Base-by-base conservation (phyloP, 306 rosid species). In the Begonia fuchsioides region DNA sequence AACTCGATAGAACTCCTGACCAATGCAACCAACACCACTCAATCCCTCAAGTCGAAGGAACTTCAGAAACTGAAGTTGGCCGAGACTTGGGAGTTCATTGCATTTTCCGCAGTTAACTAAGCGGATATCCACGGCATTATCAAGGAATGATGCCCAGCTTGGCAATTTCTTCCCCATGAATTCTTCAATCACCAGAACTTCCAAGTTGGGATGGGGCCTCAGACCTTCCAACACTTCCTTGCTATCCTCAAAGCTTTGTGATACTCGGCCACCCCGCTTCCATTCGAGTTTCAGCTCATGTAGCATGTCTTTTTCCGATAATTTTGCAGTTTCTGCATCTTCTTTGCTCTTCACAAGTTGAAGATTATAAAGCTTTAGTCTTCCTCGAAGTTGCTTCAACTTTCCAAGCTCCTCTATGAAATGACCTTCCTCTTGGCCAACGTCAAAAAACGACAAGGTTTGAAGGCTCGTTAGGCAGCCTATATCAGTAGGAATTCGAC, bases 211-310 rank as follows among this genome's bases (percentile, higher is more conserved):
- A 16, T 55, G 51, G 0, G 59, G 59, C 32, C 44, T 49, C 43
- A 55, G 59, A 3, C 50, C 59, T 55, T 55, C 50, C 17, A 55
- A 44, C 20, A 55, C 59, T 7, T 44, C 11, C 48, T 12, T 12
- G 44, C 44, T 48, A 41, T 55, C 45, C 6, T 55, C 20, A 3
- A 18, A n/a, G 43, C 51, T 26, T 10, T 41, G n/a, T 2, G 14
- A 49, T 26, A 43, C 51, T 44, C 59, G 26, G 43, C 11, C 51
- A 6, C 26, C 1, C 11, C 15, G 9, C 4, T 17, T 4, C 59
- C 59, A 55, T 13, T 55, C 11, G 14, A 26, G 44, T 43, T 26
- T 16, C 12, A 55, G 41, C 20, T 14, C 10, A 20, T 14, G 45
- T 19, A 55, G 20, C 8, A 20, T 44, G 9, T 15, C 41, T 20